Base-by-base conservation (phyloP, 2,329 filamentous ascomycete species). In the Hymenoscyphus infarciens region DNA sequence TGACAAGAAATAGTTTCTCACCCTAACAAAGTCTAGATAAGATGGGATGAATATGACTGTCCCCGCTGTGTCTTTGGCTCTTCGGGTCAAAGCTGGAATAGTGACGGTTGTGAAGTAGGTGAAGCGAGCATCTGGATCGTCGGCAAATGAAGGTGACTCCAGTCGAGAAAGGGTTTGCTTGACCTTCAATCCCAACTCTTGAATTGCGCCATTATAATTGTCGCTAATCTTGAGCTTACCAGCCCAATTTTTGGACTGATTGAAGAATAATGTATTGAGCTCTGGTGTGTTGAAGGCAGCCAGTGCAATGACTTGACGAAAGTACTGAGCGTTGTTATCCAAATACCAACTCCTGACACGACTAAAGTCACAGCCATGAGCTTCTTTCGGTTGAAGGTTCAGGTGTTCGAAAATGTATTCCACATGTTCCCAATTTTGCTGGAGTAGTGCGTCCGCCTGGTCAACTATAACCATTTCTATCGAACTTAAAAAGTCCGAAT, bases 401-500 rank as follows among this genome's bases (percentile, higher is more conserved):
- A 99, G 83, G 74, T 97, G 91, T 66, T 91, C 87, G 72, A 98
- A 93, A 70, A 97, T 90, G 74, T 90, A 91, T 75, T 96, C 91
- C 64, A 97, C 85, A 74, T 99, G 94, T 72, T 97, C 92, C 93
- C 94, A 98, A 75, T 97, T 98, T 75, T 99, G 95, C 92, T 97
- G 97, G 8, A 96, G 84, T 52, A 97, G 84, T 0, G 92, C 92
- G 75, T 98, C 93, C 13, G 92, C 89, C 76, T 98, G 93, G 75
- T 99, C 95, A 64, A 97, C 82, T 56, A 98, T 82, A 35, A 95
- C 87, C 59, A 99, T 77, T 77, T 99, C 95, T 70, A 99, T 91
- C 1, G 94, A 98, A 62, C 90, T 94, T 15, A 99, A 82, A 74
- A 97, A 99, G 76, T 99, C 95, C 70, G 86, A 87, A 74, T 98